Conservation (phyloP, 164 flowering plant genomes). For the Cinnamomum micranthum region DNA sequence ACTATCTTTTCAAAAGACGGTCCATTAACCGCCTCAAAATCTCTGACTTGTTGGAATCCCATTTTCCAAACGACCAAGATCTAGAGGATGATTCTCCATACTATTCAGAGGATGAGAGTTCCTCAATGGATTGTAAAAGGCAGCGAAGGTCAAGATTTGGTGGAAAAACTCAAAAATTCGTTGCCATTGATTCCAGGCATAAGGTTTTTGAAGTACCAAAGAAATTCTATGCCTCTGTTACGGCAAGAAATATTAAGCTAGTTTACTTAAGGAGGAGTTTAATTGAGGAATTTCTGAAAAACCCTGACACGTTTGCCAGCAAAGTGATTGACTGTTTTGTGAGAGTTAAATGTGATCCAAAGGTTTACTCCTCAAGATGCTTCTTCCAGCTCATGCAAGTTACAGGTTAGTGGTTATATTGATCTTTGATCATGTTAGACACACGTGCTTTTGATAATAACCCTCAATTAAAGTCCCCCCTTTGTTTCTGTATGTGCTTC, state of each 20-base stretch:
- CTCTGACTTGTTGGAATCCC: slow-evolving; percentile 37
- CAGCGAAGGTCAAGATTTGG: slow-evolving; percentile 12
- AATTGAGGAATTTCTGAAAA: slow-evolving; percentile 42
- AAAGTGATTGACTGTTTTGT: slow-evolving; percentile 68
- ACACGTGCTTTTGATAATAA: not conserved
- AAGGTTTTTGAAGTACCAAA: slow-evolving; percentile 15
- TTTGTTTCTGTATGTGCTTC: not conserved
- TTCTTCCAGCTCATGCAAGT: slow-evolving; percentile 60
- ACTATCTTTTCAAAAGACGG: slow-evolving; percentile 45
- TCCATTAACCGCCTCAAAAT: slow-evolving; percentile 36
- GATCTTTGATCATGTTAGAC: not conserved
- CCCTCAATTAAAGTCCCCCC: not conserved
- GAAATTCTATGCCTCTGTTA: slow-evolving; percentile 52
- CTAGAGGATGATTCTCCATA: slow-evolving; percentile 33
- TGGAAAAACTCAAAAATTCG: slow-evolving; percentile 11
- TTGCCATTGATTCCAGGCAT: slow-evolving; percentile 5
- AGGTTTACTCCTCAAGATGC: slow-evolving; percentile 36
- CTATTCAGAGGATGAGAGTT: slow-evolving; percentile 27
- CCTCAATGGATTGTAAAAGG: slow-evolving; percentile 13
- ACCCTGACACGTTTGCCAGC: slow-evolving; percentile 41
- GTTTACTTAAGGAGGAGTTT: slow-evolving; percentile 60
- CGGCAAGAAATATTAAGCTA: slow-evolving; percentile 47
- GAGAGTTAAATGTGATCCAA: slow-evolving; percentile 51
- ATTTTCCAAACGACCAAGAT: slow-evolving; percentile 46
- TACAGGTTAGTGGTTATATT: slow-evolving; percentile 36